These are phyloP conservation scores for Xylariaceae sp. DNA, from an alignment of 2,329 filamentous ascomycete genomes.

Conservation along the genomic window DNA sequence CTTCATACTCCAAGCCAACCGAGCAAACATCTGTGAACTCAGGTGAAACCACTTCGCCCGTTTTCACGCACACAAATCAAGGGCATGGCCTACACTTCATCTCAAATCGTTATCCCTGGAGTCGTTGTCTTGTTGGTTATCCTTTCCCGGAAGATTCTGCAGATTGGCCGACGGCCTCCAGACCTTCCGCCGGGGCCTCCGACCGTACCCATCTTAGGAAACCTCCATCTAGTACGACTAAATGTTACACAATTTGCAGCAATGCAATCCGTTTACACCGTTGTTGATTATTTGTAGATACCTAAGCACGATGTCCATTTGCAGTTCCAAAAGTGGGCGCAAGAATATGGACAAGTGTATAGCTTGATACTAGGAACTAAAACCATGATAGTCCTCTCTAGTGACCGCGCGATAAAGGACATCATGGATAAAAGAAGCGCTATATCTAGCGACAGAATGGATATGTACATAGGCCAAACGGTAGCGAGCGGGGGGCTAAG, in stretches of 20 bases:
- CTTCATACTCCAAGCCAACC: background rate
- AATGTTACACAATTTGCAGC: background rate
- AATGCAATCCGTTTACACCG: background rate
- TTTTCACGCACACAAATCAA: background rate
- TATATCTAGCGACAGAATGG: slow-evolving; percentile 53
- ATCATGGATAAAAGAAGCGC: slow-evolving; percentile 54
- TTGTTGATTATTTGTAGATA: slow-evolving; percentile 41
- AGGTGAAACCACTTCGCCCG: background rate
- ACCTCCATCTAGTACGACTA: slow-evolving; percentile 47
- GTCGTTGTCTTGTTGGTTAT: background rate
- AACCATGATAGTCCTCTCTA: slow-evolving; percentile 53
- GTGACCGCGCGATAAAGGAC: slow-evolving; percentile 52
- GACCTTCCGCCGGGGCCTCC: slow-evolving; percentile 54
- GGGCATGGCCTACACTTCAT: background rate
- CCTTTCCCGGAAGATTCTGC: slow-evolving; percentile 1
- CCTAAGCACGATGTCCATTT: slow-evolving; percentile 48
- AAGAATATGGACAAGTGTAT: slow-evolving; percentile 55
- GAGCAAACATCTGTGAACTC: background rate
- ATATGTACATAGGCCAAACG: slow-evolving; percentile 50
- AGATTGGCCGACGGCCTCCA: slow-evolving; percentile 33
- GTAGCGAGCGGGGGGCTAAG: slow-evolving; percentile 21
- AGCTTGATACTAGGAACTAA: slow-evolving; percentile 55
- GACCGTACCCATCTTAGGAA: slow-evolving; percentile 55
- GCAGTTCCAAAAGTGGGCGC: slow-evolving; percentile 57
- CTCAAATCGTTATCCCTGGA: background rate